Evolutionary conservation across 306 rosid species (phyloP), one percentile per base, ranked within the genome.

Genomic region (Cucurbita ficifolia): DNA sequence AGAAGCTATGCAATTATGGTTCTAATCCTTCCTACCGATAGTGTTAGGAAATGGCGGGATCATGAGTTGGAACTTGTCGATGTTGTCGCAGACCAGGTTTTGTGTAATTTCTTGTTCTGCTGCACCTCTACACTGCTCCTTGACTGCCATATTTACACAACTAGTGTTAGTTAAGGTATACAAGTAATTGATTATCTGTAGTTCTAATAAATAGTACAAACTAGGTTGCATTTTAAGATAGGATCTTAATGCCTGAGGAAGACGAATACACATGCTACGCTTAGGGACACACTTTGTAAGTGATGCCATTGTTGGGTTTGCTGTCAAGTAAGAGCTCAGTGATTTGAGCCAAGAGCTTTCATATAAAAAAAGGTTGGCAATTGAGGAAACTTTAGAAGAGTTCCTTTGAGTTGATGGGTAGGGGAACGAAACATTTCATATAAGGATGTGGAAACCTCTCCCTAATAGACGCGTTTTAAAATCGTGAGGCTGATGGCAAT

Each of bases 1-100:
- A 88, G 78, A 73, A 84, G 90, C 79, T 94, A 81, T 62, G 98
- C 98, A 60, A 89, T 94, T 77, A 88, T 94, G 98, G 96, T 94
- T 82, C 80, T 94, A 81, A 87, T 89, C 75, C 97, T 94, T 67
- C 98, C 98, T 42, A 81, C 96, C 2, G 94, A 86, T 68, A 75
- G 94, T 50, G 87, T 83, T 40, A 83, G 97, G 84, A 82, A 86
- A 77, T 94, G 98, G 98, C 88, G 97, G 70, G 94, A 90, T 79
- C 90, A 94, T 76, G 96, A 89, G 80, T 65, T 94, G 86, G 98
- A 94, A 78, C 87, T 94, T 18, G 92, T 90, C 52, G 88, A 94
- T 64, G 97, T 94, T 60, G 97, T 94, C 64, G 97, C 98, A 5
- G 97, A 94, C 79, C 98, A 94, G 96, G 98, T 90, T 50, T 21